Conservation (phyloP, 2,329 filamentous ascomycete genomes). For the Apiospora koreana region DNA sequence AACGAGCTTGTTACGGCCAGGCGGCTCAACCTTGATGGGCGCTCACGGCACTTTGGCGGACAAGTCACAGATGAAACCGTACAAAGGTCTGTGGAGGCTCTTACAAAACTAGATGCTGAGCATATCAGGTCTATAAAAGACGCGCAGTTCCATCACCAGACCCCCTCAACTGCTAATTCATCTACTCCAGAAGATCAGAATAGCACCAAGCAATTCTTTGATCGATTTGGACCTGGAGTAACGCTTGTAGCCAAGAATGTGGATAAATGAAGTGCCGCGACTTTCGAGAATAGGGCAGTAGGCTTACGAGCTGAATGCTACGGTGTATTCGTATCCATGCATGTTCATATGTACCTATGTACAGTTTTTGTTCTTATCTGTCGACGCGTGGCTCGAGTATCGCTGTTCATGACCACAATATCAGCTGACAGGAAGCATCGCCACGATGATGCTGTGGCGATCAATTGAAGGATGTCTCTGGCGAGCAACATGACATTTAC, state of each 20-base stretch:
- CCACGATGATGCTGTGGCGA: too few species aligned
- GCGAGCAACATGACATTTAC: too few species aligned
- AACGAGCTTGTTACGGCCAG: slow-evolving; percentile 13
- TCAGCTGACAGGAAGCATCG: too few species aligned
- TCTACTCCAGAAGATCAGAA: neutral
- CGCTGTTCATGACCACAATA: too few species aligned
- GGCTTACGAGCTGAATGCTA: neutral
- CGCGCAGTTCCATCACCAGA: neutral
- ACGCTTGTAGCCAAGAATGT: neutral
- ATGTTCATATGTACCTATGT: neutral
- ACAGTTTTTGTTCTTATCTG: neutral
- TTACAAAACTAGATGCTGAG: slow-evolving; percentile 12
- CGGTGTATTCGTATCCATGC: neutral
- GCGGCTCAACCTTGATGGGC: slow-evolving; percentile 5
- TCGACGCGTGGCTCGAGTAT: neutral
- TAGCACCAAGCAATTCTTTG: neutral
- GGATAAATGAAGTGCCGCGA: neutral
- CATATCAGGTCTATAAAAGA: neutral
- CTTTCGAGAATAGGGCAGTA: neutral
- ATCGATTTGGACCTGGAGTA: slow-evolving; percentile 5
- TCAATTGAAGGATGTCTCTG: too few species aligned
- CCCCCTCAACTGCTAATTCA: neutral
- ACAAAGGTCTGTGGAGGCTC: slow-evolving; percentile 15
- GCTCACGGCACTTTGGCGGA: slow-evolving; percentile 12
- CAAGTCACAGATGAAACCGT: slow-evolving; percentile 17